Evolutionary conservation across 192 early-diverging fungal species (phyloP), one percentile per base, ranked within the genome.

Genomic region (Entomortierella parvispora): DNA sequence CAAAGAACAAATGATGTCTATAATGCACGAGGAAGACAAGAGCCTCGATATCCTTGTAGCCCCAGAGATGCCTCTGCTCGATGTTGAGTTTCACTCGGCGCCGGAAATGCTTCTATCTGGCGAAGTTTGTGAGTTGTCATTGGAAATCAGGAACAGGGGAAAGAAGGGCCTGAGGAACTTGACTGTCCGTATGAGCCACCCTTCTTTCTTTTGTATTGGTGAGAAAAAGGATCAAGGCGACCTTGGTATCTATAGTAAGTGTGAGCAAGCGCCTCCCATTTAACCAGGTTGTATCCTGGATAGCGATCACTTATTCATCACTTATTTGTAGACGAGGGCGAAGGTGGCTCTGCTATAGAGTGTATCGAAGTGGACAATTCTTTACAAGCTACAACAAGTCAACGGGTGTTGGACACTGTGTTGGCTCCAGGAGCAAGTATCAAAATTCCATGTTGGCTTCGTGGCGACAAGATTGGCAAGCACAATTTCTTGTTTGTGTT

Each of bases 391-490:
- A 49, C 33, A 52, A 69, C 33, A 28, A 53, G 60, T 17, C 80
- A 26, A 52, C 78, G 14, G 65, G 58, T 53, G 34, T 20, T 59
- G 65, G 58, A 31, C 47, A 65, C 74, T 2, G 58, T 84, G 12
- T 81, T 97, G 18, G 87, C 65, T 1, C 85, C 95, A 1, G 93
- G 92, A 3, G 82, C 85, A 42, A 90, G 92, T 0, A 89, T 92
- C 11, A 58, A 83, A 0, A 83, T 99, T 11, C 95, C 95, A 0
- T 62, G 96, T 45, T 99, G 95, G 95, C 80, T 97, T 11, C 92
- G 96, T 12, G 95, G 93, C 5, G 95, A 96, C 65, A 90, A 90
- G 40, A 94, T 96, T 48, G 97, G 97, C 52, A 91, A 92, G 42
- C 93, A 96, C 57, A 84, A 80, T 29, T 88, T 93, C 60, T 65